phyloP scores from a whole-genome alignment of 1,139 yeast species.

The Diutina pseudorugosa region DNA sequence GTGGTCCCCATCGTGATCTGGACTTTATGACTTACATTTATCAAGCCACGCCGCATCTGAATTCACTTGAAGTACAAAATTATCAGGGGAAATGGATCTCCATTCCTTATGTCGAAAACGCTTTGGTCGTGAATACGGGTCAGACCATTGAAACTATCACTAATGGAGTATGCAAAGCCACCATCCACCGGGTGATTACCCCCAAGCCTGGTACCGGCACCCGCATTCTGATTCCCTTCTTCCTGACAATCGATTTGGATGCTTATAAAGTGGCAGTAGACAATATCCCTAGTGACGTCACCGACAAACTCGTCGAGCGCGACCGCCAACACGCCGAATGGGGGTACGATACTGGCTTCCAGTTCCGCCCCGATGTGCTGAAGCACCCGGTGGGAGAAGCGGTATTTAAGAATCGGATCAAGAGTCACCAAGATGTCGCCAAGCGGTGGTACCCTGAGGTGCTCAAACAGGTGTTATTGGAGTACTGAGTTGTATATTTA shows the following conservation, averaged over 20 bases:
- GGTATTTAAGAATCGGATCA: constrained; percentile 50
- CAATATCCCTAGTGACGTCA: constrained; percentile 20
- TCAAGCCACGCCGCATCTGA: constrained; percentile 39
- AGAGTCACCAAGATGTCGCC: constrained; percentile 60
- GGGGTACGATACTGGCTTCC: constrained; percentile 36
- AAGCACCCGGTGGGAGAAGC: constrained; percentile 42
- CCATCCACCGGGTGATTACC: constrained; percentile 50
- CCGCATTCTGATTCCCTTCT: constrained; percentile 41
- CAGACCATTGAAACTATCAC: constrained; percentile 44
- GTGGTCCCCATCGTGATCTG: constrained; percentile 65
- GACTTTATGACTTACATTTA: constrained; percentile 49
- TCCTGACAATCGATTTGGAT: constrained; percentile 41
- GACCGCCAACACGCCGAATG: constrained; percentile 22
- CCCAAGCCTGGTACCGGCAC: constrained; percentile 44
- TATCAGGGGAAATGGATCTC: constrained; percentile 54
- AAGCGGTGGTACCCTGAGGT: constrained; percentile 49
- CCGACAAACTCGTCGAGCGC: constrained; percentile 21
- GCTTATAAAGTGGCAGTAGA: constrained; percentile 22
- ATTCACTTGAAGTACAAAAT: constrained; percentile 50
- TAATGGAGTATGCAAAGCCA: constrained; percentile 47
- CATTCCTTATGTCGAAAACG: constrained; percentile 29
- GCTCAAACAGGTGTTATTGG: constrained; percentile 18
- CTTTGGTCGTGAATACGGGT: constrained; percentile 42
- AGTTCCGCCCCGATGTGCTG: constrained; percentile 30
- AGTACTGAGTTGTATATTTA: neutral